Evolutionary conservation across 2,329 filamentous ascomycete genomes (phyloP).

Genomic region (Exophiala calicioides): DNA sequence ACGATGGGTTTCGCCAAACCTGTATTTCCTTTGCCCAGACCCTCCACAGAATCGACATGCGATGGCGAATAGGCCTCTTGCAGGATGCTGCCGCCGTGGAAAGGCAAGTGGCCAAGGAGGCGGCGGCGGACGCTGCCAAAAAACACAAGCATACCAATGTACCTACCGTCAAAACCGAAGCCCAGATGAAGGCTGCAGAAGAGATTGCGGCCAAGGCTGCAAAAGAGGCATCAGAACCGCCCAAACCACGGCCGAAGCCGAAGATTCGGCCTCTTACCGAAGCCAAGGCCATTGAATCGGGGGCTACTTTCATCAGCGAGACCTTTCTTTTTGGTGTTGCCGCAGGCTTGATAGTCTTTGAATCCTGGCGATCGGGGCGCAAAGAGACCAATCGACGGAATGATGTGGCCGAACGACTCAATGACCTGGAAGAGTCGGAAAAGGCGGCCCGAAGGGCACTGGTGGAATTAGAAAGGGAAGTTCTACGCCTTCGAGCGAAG

Average conservation of each 20-base stretch:
- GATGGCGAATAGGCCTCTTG: slow-evolving; percentile 64
- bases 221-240: slow-evolving; percentile 47
- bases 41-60: slow-evolving; percentile 68
- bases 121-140: slow-evolving; percentile 55
- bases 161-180: slow-evolving; percentile 64
- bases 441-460: slow-evolving; percentile 43
- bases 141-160: slow-evolving; percentile 54
- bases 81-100: slow-evolving; percentile 59
- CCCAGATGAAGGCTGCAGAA: slow-evolving; percentile 59
- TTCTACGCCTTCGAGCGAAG: slow-evolving; percentile 44
- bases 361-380: slow-evolving; percentile 61
- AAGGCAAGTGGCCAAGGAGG: slow-evolving; percentile 48
- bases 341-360: slow-evolving; percentile 62
- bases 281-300: slow-evolving; percentile 67
- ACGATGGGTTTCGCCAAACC: slow-evolving; percentile 63
- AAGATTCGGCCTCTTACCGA: slow-evolving; percentile 66
- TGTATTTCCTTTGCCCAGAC: slow-evolving; percentile 65
- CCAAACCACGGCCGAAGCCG: slow-evolving; percentile 49
- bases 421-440: slow-evolving; percentile 57
- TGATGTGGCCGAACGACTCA: slow-evolving; percentile 61
- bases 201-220: slow-evolving; percentile 47
- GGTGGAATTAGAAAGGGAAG: slow-evolving; percentile 49
- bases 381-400: slow-evolving; percentile 63
- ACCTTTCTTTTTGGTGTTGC: slow-evolving; percentile 67
- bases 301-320: slow-evolving; percentile 69